A percentile compares a stretch with the other conserved stretches of the same genome.
phyloP scores from a whole-genome alignment of 2,329 filamentous ascomycete genomes.

The Sclerotinia subarctica region DNA sequence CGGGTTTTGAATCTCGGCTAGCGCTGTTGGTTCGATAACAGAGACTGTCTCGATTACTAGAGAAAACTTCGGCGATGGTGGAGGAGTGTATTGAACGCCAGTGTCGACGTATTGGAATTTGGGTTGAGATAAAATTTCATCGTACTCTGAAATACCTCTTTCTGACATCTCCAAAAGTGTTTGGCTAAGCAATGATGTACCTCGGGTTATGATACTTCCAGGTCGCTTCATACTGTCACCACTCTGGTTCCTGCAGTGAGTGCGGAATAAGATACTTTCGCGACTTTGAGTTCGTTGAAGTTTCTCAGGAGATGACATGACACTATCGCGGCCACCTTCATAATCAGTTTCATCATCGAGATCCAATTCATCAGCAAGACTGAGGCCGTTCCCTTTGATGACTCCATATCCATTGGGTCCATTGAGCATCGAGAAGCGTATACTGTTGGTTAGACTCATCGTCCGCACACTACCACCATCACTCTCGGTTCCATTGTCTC shows the following conservation, averaged over 20 bases:
- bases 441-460: conserved; percentile 68
- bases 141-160: conserved; percentile 50
- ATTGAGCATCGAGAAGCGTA: conserved; percentile 69
- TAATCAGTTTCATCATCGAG: conserved; percentile 72
- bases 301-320: conserved; percentile 46
- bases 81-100: conserved; percentile 81
- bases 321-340: conserved; percentile 64
- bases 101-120: conserved; percentile 64
- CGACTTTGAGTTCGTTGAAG: conserved; percentile 56
- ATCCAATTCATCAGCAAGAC: conserved; percentile 85
- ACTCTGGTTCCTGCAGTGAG: conserved; percentile 56
- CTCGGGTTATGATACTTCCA: conserved; percentile 50
- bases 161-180: conserved; percentile 55
- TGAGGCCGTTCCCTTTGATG: conserved; percentile 63
- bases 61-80: conserved; percentile 62
- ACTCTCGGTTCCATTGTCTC: conserved; percentile 56
- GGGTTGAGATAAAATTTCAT: conserved; percentile 42
- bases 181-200: conserved; percentile 52
- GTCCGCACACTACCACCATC: conserved; percentile 72
- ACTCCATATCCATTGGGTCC: conserved; percentile 51
- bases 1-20: background rate
- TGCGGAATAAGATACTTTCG: conserved; percentile 51
- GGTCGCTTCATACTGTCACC: conserved; percentile 55
- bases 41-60: conserved; percentile 41
- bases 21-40: conserved; percentile 44